Evolutionary conservation across 768 basidiomycete genomes (phyloP).

Genomic region (Phaeolepiota aurea): DNA sequence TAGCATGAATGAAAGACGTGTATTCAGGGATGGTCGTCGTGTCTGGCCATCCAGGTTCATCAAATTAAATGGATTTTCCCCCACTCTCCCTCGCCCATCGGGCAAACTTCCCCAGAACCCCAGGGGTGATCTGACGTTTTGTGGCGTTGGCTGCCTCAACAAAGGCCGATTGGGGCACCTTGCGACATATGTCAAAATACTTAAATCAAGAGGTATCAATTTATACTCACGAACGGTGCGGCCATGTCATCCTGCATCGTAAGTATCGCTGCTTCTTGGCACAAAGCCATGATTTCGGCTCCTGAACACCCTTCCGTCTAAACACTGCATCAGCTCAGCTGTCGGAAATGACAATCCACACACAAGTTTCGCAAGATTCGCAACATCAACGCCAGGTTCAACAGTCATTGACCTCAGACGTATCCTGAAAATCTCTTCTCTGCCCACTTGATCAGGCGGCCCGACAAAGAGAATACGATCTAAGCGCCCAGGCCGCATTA

Average conservation of each 20-base stretch:
- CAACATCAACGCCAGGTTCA: slow-evolving; percentile 57
- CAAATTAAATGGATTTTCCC: slow-evolving; percentile 3
- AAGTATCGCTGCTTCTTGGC: slow-evolving; percentile 90
- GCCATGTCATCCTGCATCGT: slow-evolving; percentile 88
- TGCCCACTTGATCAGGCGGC: slow-evolving; percentile 72
- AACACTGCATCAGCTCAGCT: slow-evolving; percentile 1
- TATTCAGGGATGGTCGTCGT: too few species aligned
- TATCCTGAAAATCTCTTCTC: slow-evolving; percentile 82
- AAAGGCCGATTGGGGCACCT: slow-evolving; percentile 77
- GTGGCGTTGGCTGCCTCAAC: slow-evolving; percentile 62
- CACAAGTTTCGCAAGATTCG: slow-evolving; percentile 65
- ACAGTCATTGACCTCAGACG: slow-evolving; percentile 75
- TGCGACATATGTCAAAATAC: too few species aligned
- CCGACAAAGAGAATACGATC: slow-evolving; percentile 94
- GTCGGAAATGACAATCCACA: slow-evolving; percentile 8
- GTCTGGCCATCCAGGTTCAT: too few species aligned
- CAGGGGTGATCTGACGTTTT: slow-evolving; percentile 78
- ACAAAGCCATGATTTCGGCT: slow-evolving; percentile 85
- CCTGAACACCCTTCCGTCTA: slow-evolving; percentile 96
- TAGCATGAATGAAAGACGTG: too few species aligned
- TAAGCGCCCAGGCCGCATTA: slow-evolving; percentile 91
- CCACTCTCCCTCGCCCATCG: slow-evolving; percentile 45
- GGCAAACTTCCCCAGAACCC: slow-evolving; percentile 63
- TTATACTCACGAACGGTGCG: slow-evolving; percentile 60
- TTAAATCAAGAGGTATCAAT: too few species aligned